phyloP scores from a whole-genome alignment of 768 basidiomycete genomes.

The Tulasnella sp. region DNA sequence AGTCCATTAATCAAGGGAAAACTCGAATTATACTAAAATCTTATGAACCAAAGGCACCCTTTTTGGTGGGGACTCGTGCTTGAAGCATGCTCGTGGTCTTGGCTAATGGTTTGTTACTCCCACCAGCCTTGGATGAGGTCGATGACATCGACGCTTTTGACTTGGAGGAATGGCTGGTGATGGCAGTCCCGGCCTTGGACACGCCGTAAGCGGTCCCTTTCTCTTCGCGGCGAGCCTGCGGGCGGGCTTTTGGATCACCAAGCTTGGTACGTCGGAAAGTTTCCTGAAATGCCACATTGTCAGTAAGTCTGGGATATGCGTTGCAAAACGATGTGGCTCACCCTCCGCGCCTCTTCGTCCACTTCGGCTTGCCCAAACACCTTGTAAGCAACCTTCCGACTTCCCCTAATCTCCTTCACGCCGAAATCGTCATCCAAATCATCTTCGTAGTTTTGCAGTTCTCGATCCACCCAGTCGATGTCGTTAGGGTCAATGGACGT shows the following conservation, averaged over 20 bases:
- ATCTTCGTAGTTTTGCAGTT: background rate
- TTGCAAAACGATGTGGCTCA: background rate
- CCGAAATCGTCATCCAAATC: background rate
- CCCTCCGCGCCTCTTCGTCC: constrained; percentile 3
- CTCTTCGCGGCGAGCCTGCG: background rate
- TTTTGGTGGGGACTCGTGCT: background rate
- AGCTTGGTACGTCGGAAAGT: background rate
- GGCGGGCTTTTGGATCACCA: background rate
- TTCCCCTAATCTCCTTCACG: background rate
- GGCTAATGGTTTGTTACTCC: background rate
- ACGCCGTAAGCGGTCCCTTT: background rate
- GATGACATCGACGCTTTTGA: background rate
- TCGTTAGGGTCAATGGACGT: constrained; percentile 1
- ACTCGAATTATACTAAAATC: background rate
- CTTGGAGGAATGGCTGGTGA: background rate
- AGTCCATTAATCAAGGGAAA: background rate
- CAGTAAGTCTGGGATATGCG: background rate
- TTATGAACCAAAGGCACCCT: background rate
- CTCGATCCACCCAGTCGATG: background rate
- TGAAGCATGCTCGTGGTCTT: background rate
- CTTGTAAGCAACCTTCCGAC: background rate
- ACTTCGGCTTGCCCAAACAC: background rate
- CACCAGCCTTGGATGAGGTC: background rate
- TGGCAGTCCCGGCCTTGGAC: background rate
- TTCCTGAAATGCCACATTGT: background rate